A percentile compares a stretch with the other conserved stretches of the same genome.
phyloP scores from a whole-genome alignment of 2,329 filamentous ascomycete species.

The Periconia macrospinosa region DNA sequence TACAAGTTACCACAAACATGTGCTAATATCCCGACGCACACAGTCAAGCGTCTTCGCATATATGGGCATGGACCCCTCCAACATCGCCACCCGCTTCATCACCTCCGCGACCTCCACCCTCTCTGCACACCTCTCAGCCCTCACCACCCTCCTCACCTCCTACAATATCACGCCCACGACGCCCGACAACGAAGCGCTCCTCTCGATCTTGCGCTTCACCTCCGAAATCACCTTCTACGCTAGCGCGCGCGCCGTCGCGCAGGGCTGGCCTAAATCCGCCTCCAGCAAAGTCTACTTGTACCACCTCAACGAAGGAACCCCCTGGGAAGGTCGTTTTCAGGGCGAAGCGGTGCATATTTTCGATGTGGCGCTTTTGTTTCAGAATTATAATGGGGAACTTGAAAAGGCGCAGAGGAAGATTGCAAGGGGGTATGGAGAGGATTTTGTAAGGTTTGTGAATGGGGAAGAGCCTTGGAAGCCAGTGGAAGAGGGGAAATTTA shows the following conservation, averaged over 20 bases:
- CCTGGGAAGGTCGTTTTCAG: constrained; percentile 38
- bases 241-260: constrained; percentile 46
- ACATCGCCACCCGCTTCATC: constrained; percentile 40
- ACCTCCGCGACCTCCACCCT: constrained; percentile 35
- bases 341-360: constrained; percentile 39
- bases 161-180: constrained; percentile 45
- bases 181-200: constrained; percentile 47
- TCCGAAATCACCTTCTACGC: constrained; percentile 53
- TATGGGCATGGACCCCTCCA: constrained; percentile 23
- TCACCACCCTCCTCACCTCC: constrained; percentile 32
- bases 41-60: constrained; percentile 32
- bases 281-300: constrained; percentile 35
- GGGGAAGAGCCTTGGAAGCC: constrained; percentile 37
- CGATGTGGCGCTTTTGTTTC: constrained; percentile 37
- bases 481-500: constrained; percentile 20
- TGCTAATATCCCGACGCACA: too few species aligned
- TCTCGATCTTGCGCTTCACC: constrained; percentile 47
- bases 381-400: constrained; percentile 36
- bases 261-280: constrained; percentile 33
- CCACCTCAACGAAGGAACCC: constrained; percentile 39
- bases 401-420: constrained; percentile 23
- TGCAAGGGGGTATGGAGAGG: constrained; percentile 26
- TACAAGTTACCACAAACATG: too few species aligned
- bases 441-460: constrained; percentile 38
- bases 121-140: constrained; percentile 20